Evolutionary conservation across 2,329 filamentous ascomycete genomes (phyloP), one percentile per base, ranked within the genome.

Genomic region (Rugonectria rugulosa): DNA sequence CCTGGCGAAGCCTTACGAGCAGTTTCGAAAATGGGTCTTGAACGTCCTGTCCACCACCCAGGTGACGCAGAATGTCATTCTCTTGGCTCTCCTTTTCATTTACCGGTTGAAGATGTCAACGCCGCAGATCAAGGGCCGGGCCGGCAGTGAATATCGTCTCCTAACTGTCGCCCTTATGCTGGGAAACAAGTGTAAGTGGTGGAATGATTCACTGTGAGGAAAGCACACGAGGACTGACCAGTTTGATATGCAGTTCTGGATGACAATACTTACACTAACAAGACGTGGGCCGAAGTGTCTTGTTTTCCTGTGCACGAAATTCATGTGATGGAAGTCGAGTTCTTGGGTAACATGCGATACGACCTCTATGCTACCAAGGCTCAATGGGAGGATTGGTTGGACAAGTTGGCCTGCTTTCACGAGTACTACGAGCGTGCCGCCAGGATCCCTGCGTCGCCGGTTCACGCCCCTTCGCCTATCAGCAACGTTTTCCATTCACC

Each of bases 311-410:
- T 98, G 11, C 87, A 89, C 57, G 95, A 99, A 74, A 97, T 99
- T 46, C 95, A 99, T 72, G 90, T 97, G 38, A 99, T 99, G 95
- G 95, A 99, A 73, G 95, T 99, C n/a, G 95, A 99, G 73, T 99
- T 99, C 68, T 80, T 99, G 60, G 97, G 94, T 79, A 98, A 98
- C 74, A 96, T 99, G 88, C 87, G 94, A 68, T 99, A 98, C 75
- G 92, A 91, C 66, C 80, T 99, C 7, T 88, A 94, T 70, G 92
- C 91, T 4, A 96, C 93, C 4, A 88, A 92, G 70, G 82, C 87
- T 48, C 86, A 97, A 71, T 99, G 95, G 95, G 82, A 87, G 43
- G 83, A 87, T 49, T 98, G 95, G 95, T 88, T 97, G 68, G 79
- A 81, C 59, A 92, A 92, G 72, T 80, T 98, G 50, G 84, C 89